Evolutionary conservation across 768 basidiomycete species (phyloP), one percentile per base, ranked within the genome.

Genomic region (Termitomyces sp.): DNA sequence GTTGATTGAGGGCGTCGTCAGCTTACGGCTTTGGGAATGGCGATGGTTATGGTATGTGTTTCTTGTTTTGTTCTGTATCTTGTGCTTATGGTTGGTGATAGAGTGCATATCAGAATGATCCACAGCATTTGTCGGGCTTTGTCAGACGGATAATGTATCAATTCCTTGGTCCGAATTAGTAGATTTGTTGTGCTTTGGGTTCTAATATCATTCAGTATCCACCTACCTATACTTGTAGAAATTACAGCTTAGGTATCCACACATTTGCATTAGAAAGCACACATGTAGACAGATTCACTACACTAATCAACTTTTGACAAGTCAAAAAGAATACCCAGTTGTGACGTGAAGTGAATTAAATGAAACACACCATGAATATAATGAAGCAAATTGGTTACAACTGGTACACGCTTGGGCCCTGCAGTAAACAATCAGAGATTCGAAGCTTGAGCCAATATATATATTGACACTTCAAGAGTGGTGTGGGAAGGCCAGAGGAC

Each of bases 141-240:
- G 90, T 94, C 6, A 77, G 92, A 60, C 77, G 87, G 57, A 83
- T 94, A 61, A 61, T 94, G 65, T 95, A 93, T 68, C 92, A 95
- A 66, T 91, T 94, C 60, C 84, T 95, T 66, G 93, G 93, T 3
- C 90, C 92, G 1, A 94, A 93, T 70, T 93, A 54, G 36, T n/a
- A n/a, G n/a, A n/a, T n/a, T 20, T 24, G 43, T 33, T 32, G 47
- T n/a, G 18, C 40, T 42, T 7, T 42, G 14, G 14, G 14, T 16
- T 38, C 36, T 38, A 38, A 38, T 9, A 20, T 43, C 4, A 6
- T 20, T 43, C 42, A 20, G 10, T 10, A 4, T 22, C 22, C 42
- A 43, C 42, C 42, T 42, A 43, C 9, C 9, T 20, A n/a, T 20
- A 10, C 42, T 43, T 22, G 43, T 44, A 44, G 20, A 44, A 22